Evolutionary conservation across 495 filamentous ascomycete genomes (phyloP), one percentile per base, ranked within the genome.

Genomic region (Xylaria palmicola): DNA sequence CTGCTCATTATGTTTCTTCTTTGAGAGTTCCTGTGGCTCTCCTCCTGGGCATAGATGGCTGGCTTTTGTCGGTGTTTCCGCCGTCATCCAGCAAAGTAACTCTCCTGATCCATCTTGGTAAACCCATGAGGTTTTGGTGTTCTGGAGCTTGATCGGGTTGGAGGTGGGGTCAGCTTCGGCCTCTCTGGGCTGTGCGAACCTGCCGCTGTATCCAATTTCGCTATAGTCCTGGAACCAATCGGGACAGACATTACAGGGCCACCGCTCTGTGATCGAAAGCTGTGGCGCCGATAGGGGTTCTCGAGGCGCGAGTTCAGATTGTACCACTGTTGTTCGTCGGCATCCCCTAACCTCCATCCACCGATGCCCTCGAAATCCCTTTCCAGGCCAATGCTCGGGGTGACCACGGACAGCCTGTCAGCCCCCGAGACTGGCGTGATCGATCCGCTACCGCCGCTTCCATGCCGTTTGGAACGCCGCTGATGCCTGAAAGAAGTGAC

Each of bases 361-460:
- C 91, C 91, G 3, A 95, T 81, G n/a, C 90, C 91, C 75, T 95
- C 91, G 65, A 88, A 95, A 73, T 95, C 91, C 5, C 90, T 80
- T 52, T 82, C 79, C 20, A 82, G 60, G 1, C 79, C 77, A 13
- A 77, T 62, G 29, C 71, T 76, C 9, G 77, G 73, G 15, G 71
- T 71, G 12, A 81, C 47, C 24, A 65, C 69, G 3, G 58, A 34
- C 19, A 80, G 60, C 15, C 75, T 70, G 26, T 67, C 67, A 12
- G 70, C 59, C 13, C 70, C 69, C 6, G 62, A 61, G 4, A 69
- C 62, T 3, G 75, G 71, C 1, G 75, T 77, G 10, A 72, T 59
- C 6, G 74, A 66, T 1, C 64, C 74, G 39, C 77, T 80, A 22
- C 75, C 71, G 32, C 44, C 65, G 48, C 72, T 72, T 37, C 66